These are phyloP conservation scores for Wickerhamomyces tratensis DNA, from an alignment of 805 yeast species.

Conservation along the genomic window DNA sequence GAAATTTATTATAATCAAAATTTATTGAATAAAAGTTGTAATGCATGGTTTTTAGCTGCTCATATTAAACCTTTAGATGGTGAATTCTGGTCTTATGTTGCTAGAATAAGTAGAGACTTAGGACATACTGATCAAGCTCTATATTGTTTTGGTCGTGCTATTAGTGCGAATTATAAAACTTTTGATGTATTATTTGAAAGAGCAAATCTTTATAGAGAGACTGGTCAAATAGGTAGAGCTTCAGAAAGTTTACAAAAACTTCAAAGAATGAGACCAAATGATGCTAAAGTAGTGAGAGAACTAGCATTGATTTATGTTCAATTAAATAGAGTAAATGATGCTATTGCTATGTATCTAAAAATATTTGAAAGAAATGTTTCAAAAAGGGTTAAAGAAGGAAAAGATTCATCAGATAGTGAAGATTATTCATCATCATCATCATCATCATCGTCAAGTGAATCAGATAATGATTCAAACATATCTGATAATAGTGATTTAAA, in stretches of 20 bases:
- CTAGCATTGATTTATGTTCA: slow-evolving; percentile 42
- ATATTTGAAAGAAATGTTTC: slow-evolving; percentile 51
- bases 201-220: slow-evolving; percentile 56
- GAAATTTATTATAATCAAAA: slow-evolving; percentile 70
- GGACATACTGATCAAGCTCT: slow-evolving; percentile 70
- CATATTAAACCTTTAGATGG: slow-evolving; percentile 67
- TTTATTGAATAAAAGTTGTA: slow-evolving; percentile 60
- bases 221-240: slow-evolving; percentile 61
- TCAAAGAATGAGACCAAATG: slow-evolving; percentile 45
- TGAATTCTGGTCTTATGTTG: slow-evolving; percentile 72
- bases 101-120: slow-evolving; percentile 50
- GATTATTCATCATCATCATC: slow-evolving; percentile 1
- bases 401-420: slow-evolving; percentile 21
- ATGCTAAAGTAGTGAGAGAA: slow-evolving; percentile 51
- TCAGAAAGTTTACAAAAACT: slow-evolving; percentile 61
- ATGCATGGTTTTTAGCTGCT: slow-evolving; percentile 77
- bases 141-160: slow-evolving; percentile 65
- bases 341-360: slow-evolving; percentile 59
- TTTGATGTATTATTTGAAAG: slow-evolving; percentile 53
- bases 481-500: slow-evolving; percentile 7
- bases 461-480: slow-evolving; percentile 11
- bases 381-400: slow-evolving; percentile 24
- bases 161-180: slow-evolving; percentile 35
- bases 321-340: slow-evolving; percentile 55
- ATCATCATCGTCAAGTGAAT: slow-evolving; percentile 1